Conservation (phyloP, 805 yeast species). For the Barnettozyma pratensis region DNA sequence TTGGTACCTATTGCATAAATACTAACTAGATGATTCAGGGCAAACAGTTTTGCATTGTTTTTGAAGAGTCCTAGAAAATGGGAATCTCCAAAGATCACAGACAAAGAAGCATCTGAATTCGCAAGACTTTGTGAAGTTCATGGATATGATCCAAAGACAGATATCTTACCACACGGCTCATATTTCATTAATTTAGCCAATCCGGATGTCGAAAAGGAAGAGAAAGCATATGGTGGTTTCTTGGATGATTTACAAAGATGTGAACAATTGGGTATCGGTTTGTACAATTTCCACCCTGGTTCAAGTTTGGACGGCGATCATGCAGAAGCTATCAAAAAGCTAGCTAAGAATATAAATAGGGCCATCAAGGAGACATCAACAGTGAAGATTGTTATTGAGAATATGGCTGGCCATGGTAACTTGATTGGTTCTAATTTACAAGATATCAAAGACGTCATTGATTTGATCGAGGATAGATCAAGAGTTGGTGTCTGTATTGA, state of each 20-base stretch:
- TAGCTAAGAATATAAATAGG: constrained; percentile 75
- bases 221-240: constrained; percentile 70
- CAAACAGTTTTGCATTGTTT: constrained; percentile 86
- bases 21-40: constrained; percentile 27
- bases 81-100: constrained; percentile 74
- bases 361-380: constrained; percentile 70
- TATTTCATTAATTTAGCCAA: constrained; percentile 90
- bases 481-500: constrained; percentile 96
- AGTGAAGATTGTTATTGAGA: constrained; percentile 88
- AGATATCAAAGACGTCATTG: constrained; percentile 73
- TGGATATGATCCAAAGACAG: constrained; percentile 69
- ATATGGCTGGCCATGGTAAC: constrained; percentile 97
- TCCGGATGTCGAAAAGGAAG: constrained; percentile 76
- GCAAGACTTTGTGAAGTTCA: constrained; percentile 52
- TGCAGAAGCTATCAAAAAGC: constrained; percentile 51
- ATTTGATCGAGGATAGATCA: constrained; percentile 67
- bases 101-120: constrained; percentile 65
- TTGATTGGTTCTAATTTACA: constrained; percentile 77
- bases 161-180: constrained; percentile 90
- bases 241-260: constrained; percentile 85
- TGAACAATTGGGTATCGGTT: constrained; percentile 77
- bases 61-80: constrained; percentile 87
- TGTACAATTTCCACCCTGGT: constrained; percentile 92
- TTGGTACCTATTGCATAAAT: neutral
- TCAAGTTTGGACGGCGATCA: constrained; percentile 75